Evolutionary conservation across 2,329 filamentous ascomycete species (phyloP), one percentile per base, ranked within the genome.

Genomic region (Cladosporium sp.): DNA sequence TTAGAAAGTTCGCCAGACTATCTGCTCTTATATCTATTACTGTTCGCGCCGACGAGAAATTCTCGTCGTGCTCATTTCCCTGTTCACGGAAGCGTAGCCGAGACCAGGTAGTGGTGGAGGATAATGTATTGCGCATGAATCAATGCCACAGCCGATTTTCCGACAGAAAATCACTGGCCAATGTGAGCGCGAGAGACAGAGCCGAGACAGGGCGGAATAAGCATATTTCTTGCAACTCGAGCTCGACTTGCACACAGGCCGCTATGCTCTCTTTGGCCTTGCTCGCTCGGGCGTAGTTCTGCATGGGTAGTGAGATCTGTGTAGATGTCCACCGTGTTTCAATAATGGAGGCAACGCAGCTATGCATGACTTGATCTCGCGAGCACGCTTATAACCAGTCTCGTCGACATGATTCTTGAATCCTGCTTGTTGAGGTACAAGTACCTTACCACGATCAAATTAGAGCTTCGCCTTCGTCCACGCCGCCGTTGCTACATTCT

Each of bases 381-480:
- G 3, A 5, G 16, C 16, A 12, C 16, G 16, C 4, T 40, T 1
- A 5, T 40, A n/a, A 21, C 7, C 40, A 46, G 5, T 21, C 4
- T 23, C n/a, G 40, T 11, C 33, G 33, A 35, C 33, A 14, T 35
- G 12, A 35, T 14, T 35, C 8, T 11, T 35, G 10, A 11, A 18
- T 46, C 40, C 40, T 11, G 26, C 7, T 33, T 10, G 18, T 7
- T 7, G 0, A 33, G 5, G 14, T 31, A 33, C 10, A 55, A 29
- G 26, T 33, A 55, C 26, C 33, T 7, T 11, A 33, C n/a, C 28
- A 55, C 7, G n/a, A 33, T 12, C n/a, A 12, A 55, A 21, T 33
- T 18, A 63, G 33, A 63, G 37, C 33, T 63, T 63, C 18, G 61
- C 50, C 37, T 46, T 56, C 31, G 29, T 55, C 63, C 63, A 65